These are phyloP conservation scores for Cutaneotrichosporon mucoides DNA, from an alignment of 1,284 basidiomycete genomes.

Conservation along the genomic window DNA sequence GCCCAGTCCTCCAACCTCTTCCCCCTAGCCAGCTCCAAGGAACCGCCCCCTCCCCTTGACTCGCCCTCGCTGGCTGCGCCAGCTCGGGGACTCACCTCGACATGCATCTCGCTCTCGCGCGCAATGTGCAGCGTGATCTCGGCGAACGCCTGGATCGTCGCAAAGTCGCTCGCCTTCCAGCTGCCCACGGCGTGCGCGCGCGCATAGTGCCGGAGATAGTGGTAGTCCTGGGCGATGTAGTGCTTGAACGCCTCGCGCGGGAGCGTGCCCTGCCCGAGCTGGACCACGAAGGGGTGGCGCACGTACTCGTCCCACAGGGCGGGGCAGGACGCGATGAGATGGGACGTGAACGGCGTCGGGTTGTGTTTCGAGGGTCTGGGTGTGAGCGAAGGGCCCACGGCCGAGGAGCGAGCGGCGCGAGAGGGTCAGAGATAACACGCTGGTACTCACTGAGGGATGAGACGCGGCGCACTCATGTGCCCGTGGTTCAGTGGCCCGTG, in stretches of 20 bases:
- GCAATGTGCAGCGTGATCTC: conserved; percentile 64
- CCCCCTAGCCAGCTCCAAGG: no score
- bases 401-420: no score
- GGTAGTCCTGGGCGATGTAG: conserved; percentile 68
- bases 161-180: conserved; percentile 67
- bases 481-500: conserved; percentile 85
- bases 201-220: conserved; percentile 52
- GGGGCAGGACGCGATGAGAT: conserved; percentile 60
- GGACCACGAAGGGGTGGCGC: conserved; percentile 74
- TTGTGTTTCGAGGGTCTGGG: conserved; percentile 58
- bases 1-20: no score
- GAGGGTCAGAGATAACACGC: no score
- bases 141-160: conserved; percentile 62
- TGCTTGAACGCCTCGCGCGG: conserved; percentile 66
- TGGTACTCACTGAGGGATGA: conserved; percentile 59
- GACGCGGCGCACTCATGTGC: conserved; percentile 57
- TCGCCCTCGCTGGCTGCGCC: no score
- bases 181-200: conserved; percentile 61
- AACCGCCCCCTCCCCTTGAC: no score
- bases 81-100: conserved; percentile 36
- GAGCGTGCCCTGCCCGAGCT: conserved; percentile 68
- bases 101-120: conserved; percentile 70
- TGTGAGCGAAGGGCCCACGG: no score
- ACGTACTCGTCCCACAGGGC: conserved; percentile 55
- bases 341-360: conserved; percentile 65